Percentiles rank a stretch among this genome's conserved stretches.
These are phyloP conservation scores for Helotiales sp. DNA, from an alignment of 2,329 filamentous ascomycete species.

Conservation along the genomic window DNA sequence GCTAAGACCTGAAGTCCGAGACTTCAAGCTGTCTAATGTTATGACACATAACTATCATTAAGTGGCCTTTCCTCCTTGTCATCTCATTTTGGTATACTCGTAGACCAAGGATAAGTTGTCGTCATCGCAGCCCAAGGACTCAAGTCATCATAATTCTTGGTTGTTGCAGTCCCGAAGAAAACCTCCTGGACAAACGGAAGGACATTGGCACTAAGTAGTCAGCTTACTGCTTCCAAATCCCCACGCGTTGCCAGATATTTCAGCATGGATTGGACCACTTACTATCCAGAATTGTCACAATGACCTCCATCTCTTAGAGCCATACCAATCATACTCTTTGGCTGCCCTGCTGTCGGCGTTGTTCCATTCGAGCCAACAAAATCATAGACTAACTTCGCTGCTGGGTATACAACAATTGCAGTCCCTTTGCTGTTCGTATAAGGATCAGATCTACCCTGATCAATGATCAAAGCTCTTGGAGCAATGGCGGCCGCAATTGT, in stretches of 20 bases:
- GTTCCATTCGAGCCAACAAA: conserved; percentile 34
- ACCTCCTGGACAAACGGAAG: conserved; percentile 50
- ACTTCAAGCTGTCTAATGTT: no score
- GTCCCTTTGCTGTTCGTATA: conserved; percentile 51
- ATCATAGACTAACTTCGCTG: conserved; percentile 37
- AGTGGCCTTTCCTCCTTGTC: not conserved
- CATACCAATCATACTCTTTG: conserved; percentile 41
- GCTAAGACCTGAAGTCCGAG: no score
- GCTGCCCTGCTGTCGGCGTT: not conserved
- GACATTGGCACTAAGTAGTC: conserved; percentile 40
- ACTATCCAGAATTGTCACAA: conserved; percentile 50
- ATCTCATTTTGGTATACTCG: conserved; percentile 35
- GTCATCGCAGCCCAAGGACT: conserved; percentile 46
- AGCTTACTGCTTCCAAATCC: not conserved
- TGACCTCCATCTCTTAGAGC: conserved; percentile 47
- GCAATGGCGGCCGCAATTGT: conserved; percentile 39
- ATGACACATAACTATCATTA: no score
- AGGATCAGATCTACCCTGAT: conserved; percentile 41
- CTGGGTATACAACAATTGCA: conserved; percentile 36
- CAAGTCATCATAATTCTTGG: conserved; percentile 46
- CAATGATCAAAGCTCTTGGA: conserved; percentile 36
- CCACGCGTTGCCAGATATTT: no score
- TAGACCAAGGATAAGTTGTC: conserved; percentile 47
- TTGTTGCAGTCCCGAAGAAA: conserved; percentile 46
- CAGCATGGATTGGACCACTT: conserved; percentile 27